Evolutionary conservation across 2,329 filamentous ascomycete genomes (phyloP).

Genomic region (Lasiodiplodia sp.): DNA sequence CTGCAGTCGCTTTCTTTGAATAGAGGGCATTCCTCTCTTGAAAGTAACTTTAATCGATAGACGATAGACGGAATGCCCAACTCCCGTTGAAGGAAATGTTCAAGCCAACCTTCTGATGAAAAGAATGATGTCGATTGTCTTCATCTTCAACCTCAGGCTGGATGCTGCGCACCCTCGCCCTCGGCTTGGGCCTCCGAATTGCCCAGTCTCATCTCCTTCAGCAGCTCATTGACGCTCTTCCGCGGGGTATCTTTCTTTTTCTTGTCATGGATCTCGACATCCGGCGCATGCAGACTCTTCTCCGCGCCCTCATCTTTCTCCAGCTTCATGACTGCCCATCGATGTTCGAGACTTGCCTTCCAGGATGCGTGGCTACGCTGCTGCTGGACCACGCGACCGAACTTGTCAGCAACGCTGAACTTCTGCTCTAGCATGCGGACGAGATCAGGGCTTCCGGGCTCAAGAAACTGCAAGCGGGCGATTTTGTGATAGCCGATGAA

Average conservation of each 20-base stretch:
- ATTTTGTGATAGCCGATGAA: constrained; percentile 40
- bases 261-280: constrained; percentile 33
- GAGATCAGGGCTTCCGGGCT: constrained; percentile 35
- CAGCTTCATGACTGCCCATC: constrained; percentile 44
- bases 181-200: not conserved
- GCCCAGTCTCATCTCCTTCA: constrained; percentile 36
- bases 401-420: constrained; percentile 34
- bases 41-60: not conserved
- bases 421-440: constrained; percentile 42
- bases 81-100: not conserved
- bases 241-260: constrained; percentile 13
- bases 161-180: not conserved
- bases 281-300: constrained; percentile 34
- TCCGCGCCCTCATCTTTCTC: constrained; percentile 35
- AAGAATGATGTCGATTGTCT: not conserved
- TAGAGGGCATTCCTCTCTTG: not conserved
- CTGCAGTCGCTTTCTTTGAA: not conserved
- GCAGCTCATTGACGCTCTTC: constrained; percentile 41
- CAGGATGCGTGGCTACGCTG: constrained; percentile 35
- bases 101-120: not conserved
- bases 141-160: not conserved
- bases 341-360: constrained; percentile 36
- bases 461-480: constrained; percentile 35
- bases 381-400: constrained; percentile 31
- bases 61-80: not conserved